Percentiles rank a stretch among this genome's conserved stretches.
Evolutionary conservation across 2,329 filamentous ascomycete genomes (phyloP).

Genomic region (Aspergillus fischeri): DNA sequence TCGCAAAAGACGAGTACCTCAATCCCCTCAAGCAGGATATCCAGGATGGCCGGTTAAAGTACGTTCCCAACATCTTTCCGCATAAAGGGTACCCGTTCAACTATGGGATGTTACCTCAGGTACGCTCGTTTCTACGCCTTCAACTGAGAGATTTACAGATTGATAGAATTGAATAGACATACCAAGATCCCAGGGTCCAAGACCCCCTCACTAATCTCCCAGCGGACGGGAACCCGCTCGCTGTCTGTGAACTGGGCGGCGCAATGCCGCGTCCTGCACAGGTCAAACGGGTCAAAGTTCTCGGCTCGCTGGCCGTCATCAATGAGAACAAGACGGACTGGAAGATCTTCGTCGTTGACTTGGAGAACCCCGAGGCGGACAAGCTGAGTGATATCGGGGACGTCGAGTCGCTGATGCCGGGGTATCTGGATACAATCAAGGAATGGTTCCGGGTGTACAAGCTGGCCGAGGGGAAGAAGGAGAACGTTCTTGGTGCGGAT

Average conservation of each 20-base stretch:
- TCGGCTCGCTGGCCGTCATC: conserved; percentile 88
- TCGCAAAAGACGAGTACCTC: conserved; percentile 85
- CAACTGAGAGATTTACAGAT: background rate
- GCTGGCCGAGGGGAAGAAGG: conserved; percentile 80
- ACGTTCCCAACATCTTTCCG: conserved; percentile 93
- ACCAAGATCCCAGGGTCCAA: conserved; percentile 83
- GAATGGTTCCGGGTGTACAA: conserved; percentile 99
- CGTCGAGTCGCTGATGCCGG: conserved; percentile 85
- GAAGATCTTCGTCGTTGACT: conserved; percentile 94
- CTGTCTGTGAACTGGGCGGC: conserved; percentile 93
- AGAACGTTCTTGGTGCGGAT: conserved; percentile 73
- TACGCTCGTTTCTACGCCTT: conserved; percentile 33
- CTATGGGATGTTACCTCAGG: conserved; percentile 91
- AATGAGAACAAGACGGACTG: conserved; percentile 96
- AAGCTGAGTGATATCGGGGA: conserved; percentile 93
- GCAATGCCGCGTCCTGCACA: conserved; percentile 81
- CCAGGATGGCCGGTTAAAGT: conserved; percentile 93
- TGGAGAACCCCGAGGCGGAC: conserved; percentile 76
- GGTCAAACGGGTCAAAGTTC: conserved; percentile 93
- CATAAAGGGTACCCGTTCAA: conserved; percentile 98
- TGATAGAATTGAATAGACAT: conserved; percentile 57
- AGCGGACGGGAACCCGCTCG: conserved; percentile 90
- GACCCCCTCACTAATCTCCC: conserved; percentile 94
- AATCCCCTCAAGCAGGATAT: conserved; percentile 92
- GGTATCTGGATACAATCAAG: conserved; percentile 82